Percentiles rank a stretch among this genome's conserved stretches.
Conservation (phyloP, 192 early-diverging fungal species). For the Backusella tuberculispora region DNA sequence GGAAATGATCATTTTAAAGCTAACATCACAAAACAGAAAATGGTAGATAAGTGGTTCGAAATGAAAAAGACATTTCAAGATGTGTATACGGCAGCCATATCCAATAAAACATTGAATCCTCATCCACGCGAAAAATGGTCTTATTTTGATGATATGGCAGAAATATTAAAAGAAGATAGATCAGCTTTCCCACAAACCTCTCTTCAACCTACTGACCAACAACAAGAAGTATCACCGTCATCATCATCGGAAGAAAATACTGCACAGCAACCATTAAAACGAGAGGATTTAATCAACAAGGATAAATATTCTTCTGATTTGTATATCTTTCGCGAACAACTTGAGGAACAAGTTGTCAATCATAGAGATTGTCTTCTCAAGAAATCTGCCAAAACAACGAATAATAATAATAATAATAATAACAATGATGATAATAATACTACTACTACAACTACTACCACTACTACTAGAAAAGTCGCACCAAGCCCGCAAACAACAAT, state of each 20-base stretch:
- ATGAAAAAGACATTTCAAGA: neutral
- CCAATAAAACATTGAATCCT: neutral
- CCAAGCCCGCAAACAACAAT: neutral
- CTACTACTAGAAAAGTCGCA: neutral
- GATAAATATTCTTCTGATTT: neutral
- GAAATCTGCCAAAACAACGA: neutral
- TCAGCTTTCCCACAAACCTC: neutral
- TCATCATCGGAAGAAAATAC: neutral
- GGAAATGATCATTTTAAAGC: neutral
- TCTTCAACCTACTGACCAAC: neutral
- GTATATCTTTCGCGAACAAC: neutral
- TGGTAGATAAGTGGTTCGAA: neutral
- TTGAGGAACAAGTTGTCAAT: slow-evolving; percentile 2
- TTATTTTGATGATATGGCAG: slow-evolving; percentile 4
- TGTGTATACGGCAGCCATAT: neutral
- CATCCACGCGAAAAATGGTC: slow-evolving; percentile 3
- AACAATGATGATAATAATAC: neutral
- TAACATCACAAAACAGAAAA: neutral
- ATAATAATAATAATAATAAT: neutral
- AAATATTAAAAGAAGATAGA: slow-evolving; percentile 3
- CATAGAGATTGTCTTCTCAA: neutral
- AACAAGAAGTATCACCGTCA: neutral
- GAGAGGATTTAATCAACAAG: neutral
- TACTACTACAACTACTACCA: too few relatives aligned
- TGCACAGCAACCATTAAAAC: neutral